Base-by-base conservation (phyloP, 805 yeast species). In the Schwanniomyces polymorphus region DNA sequence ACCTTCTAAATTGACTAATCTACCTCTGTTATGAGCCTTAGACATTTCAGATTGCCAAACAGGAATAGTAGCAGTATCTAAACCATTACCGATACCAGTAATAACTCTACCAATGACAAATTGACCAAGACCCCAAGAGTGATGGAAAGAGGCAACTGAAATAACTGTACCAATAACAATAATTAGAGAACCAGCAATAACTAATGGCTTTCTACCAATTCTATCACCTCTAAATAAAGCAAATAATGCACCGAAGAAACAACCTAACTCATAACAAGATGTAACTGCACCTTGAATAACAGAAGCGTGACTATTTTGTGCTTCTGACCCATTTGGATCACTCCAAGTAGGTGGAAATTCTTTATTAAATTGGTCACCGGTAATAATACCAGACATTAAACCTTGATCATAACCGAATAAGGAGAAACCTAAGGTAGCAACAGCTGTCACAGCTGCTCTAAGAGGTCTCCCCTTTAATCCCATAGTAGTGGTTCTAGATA, bases 1-100 rank as follows among this genome's bases (percentile, higher is more conserved):
- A 47, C 90, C 91, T 67, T 85, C 89, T 58, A 84, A 70, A 48
- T 79, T 78, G 46, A 85, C 90, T 55, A 84, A 68, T 49, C 76
- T 68, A 57, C 91, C 92, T 72, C 91, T 80, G 51, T 72, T 75
- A 52, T 76, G 80, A 7, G 68, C 63, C 41, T 77, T 76, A 34
- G 90, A 79, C 69, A 82, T 75, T 64, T 87, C 95, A 2, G 91
- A 78, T 63, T 85, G 91, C 80, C 87, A 86, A 54, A 84, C 83
- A n/a, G 94, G 94, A 47, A 86, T 83, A 38, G 89, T 82, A 28
- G 89, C 82, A 17, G 91, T 85, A 61, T 81, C 81, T 61, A 86
- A 64, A 51, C 94, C 94, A 51, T 83, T 85, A 57, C 91, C 94
- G 41, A 85, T 56, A 60, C 94, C 90, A 17, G 87, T 80, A 35